phyloP scores from a whole-genome alignment of 2,329 filamentous ascomycete species.

The Immersiporthe knoxdaviesiana region DNA sequence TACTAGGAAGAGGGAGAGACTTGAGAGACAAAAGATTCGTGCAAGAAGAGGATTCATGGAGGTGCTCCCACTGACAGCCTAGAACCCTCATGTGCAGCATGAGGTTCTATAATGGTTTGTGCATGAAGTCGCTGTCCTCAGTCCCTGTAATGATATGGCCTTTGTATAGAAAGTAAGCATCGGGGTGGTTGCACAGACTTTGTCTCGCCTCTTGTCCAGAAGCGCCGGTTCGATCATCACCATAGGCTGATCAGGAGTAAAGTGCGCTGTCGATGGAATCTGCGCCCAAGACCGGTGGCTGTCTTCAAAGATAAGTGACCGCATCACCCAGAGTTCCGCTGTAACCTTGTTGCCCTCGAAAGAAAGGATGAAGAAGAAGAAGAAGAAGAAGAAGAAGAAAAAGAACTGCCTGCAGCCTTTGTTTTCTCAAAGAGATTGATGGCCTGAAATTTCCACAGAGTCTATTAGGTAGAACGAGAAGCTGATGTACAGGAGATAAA shows the following conservation, averaged over 20 bases:
- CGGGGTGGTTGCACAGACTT: neutral
- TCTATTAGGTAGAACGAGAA: neutral
- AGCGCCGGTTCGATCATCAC: neutral
- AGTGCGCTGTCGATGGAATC: neutral
- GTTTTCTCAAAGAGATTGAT: too few relatives aligned
- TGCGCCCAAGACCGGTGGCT: neutral
- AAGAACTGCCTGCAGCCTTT: neutral
- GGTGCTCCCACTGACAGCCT: neutral
- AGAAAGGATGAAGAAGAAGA: too few relatives aligned
- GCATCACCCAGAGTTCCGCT: neutral
- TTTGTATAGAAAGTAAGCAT: neutral
- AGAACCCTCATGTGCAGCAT: neutral
- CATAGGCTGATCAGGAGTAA: neutral
- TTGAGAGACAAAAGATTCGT: neutral
- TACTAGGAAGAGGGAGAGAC: neutral
- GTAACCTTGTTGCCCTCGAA: neutral
- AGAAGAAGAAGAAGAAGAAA: neutral
- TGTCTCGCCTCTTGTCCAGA: neutral
- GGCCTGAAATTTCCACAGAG: too few relatives aligned
- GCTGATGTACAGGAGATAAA: neutral
- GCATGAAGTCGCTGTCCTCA: neutral
- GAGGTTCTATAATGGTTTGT: neutral
- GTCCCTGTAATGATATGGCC: neutral
- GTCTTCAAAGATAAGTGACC: neutral
- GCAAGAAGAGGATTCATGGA: neutral